Evolutionary conservation across 225 moss, liverwort and hornwort genomes (phyloP).

Genomic region (Lunularia cruciata): DNA sequence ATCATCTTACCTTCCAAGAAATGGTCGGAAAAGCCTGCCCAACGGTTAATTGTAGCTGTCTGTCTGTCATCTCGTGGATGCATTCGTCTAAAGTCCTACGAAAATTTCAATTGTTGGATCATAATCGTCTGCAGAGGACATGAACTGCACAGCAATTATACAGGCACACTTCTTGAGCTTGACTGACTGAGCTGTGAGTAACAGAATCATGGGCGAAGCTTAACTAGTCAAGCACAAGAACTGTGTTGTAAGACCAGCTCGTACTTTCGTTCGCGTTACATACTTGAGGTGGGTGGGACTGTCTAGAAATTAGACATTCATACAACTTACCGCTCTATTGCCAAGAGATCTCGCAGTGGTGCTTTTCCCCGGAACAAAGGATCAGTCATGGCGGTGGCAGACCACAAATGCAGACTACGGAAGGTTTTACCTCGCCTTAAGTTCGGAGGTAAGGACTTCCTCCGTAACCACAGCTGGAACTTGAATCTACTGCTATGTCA

Average conservation of each 20-base stretch:
- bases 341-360: slow-evolving; percentile 44
- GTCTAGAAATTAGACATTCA: not conserved
- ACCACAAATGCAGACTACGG: slow-evolving; percentile 72
- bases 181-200: not conserved
- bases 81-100: too few species aligned
- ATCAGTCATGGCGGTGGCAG: slow-evolving; percentile 65
- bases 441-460: slow-evolving; percentile 35
- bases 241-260: not conserved
- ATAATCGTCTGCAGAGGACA: not conserved
- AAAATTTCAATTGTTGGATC: too few species aligned
- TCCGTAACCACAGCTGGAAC: not conserved
- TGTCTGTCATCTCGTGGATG: too few species aligned
- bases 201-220: not conserved
- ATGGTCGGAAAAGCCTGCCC: not conserved
- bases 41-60: not conserved
- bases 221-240: not conserved
- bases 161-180: not conserved
- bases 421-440: slow-evolving; percentile 54
- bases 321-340: not conserved
- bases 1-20: not conserved
- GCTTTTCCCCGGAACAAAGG: slow-evolving; percentile 51
- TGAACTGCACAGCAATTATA: too few species aligned
- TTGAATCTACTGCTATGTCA: too few species aligned
- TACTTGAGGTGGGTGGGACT: too few species aligned
- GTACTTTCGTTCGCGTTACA: not conserved